These are phyloP conservation scores for Metschnikowia lochheadii DNA, from an alignment of 805 yeast genomes.

Conservation along the genomic window DNA sequence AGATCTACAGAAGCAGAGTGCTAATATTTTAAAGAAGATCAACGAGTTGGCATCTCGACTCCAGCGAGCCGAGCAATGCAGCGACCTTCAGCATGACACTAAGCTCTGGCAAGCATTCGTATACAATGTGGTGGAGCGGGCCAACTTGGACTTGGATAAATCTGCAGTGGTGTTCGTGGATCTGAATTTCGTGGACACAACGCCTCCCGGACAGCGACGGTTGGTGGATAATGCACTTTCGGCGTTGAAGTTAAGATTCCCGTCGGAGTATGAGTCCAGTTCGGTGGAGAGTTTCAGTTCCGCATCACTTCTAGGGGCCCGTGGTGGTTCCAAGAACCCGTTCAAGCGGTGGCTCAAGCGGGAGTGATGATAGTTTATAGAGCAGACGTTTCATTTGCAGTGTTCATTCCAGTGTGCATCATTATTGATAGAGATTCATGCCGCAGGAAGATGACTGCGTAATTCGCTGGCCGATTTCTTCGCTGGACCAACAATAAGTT, in stretches of 20 bases:
- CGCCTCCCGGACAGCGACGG: constrained; percentile 24
- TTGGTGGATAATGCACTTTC: constrained; percentile 32
- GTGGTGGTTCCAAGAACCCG: constrained; percentile 30
- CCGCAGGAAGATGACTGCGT: not conserved
- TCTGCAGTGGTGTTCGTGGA: constrained; percentile 32
- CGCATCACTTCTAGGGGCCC: constrained; percentile 22
- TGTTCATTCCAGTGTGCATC: not conserved
- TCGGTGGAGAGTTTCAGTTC: constrained; percentile 21
- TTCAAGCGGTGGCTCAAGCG: constrained; percentile 39
- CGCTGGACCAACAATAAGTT: too few relatives aligned
- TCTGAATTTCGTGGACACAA: constrained; percentile 18
- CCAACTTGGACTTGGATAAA: constrained; percentile 29
- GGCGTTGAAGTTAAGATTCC: constrained; percentile 30
- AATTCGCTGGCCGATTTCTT: too few relatives aligned
- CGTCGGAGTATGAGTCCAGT: constrained; percentile 14
- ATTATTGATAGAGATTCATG: not conserved
- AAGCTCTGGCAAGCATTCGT: constrained; percentile 36
- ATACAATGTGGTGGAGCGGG: constrained; percentile 26
- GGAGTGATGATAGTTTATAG: constrained; percentile 4
- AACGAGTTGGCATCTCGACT: constrained; percentile 27
- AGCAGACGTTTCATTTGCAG: too few relatives aligned
- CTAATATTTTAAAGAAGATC: constrained; percentile 29
- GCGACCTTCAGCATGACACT: constrained; percentile 20
- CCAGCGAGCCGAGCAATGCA: constrained; percentile 32
- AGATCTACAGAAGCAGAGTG: constrained; percentile 41